These are phyloP conservation scores for Oenanthe javanica DNA, from an alignment of 140 eudicot genomes.

Conservation along the genomic window DNA sequence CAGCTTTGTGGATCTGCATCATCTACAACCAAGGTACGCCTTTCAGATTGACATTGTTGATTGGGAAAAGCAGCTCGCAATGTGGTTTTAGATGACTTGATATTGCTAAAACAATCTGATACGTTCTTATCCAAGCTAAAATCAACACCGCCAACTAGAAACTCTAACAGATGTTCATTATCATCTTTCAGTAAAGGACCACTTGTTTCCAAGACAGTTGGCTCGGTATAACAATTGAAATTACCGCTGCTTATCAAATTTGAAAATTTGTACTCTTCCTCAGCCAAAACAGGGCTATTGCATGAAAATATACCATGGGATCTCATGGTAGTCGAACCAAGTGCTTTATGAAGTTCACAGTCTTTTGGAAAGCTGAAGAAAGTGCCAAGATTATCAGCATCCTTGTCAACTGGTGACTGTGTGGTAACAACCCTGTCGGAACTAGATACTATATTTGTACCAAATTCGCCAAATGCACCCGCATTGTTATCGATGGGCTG, in stretches of 20 bases:
- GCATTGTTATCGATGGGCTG: slow-evolving; percentile 6
- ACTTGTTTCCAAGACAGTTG: slow-evolving; percentile 20
- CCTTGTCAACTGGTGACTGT: slow-evolving; percentile 13
- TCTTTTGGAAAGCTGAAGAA: slow-evolving; percentile 47
- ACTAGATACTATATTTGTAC: slow-evolving; percentile 9
- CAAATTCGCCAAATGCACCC: slow-evolving; percentile 13
- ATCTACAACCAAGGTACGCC: slow-evolving; percentile 21
- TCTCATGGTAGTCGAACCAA: slow-evolving; percentile 38
- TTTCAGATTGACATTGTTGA: slow-evolving; percentile 25
- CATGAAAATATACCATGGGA: slow-evolving; percentile 8
- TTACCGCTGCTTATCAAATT: slow-evolving; percentile 13
- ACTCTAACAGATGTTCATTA: slow-evolving; percentile 26
- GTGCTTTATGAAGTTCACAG: slow-evolving; percentile 68
- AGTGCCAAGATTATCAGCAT: slow-evolving; percentile 6
- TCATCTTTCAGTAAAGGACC: slow-evolving; percentile 26
- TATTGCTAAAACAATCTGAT: slow-evolving; percentile 10
- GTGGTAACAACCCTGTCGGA: slow-evolving; percentile 14
- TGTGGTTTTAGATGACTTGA: slow-evolving; percentile 24
- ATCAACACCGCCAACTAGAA: slow-evolving; percentile 18
- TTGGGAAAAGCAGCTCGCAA: slow-evolving; percentile 21
- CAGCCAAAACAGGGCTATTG: slow-evolving; percentile 15
- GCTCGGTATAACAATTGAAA: background rate
- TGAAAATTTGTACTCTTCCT: slow-evolving; percentile 14
- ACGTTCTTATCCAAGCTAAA: slow-evolving; percentile 12
- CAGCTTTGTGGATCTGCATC: slow-evolving; percentile 28